Evolutionary conservation across 805 yeast genomes (phyloP).

Genomic region (Yamadazyma takamatsuzukensis): DNA sequence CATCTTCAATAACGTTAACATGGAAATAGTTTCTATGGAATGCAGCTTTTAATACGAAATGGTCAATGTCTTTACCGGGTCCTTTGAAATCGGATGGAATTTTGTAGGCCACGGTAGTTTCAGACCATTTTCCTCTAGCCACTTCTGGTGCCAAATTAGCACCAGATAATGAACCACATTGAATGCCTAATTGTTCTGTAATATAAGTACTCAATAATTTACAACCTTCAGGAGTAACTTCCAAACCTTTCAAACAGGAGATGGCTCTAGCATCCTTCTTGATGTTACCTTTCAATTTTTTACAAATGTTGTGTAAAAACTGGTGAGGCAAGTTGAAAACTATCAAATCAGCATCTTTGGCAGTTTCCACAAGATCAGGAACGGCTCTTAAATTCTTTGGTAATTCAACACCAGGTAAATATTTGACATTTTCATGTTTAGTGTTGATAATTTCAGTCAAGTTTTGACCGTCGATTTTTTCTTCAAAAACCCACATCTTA

Average conservation of each 20-base stretch:
- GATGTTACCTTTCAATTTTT: conserved; percentile 37
- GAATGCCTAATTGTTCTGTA: conserved; percentile 40
- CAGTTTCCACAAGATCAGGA: conserved; percentile 37
- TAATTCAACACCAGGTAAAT: conserved; percentile 40
- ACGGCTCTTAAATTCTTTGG: conserved; percentile 40
- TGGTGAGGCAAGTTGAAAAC: conserved; percentile 47
- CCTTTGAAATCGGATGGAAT: conserved; percentile 38
- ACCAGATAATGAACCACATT: conserved; percentile 46
- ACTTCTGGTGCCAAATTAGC: conserved; percentile 47
- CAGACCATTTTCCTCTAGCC: conserved; percentile 46
- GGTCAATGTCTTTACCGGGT: conserved; percentile 39
- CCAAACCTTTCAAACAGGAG: conserved; percentile 45
- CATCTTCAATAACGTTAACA: conserved; percentile 42
- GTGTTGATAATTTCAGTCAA: conserved; percentile 42
- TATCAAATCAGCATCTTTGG: conserved; percentile 38
- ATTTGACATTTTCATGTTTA: conserved; percentile 42
- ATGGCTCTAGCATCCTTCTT: conserved; percentile 38
- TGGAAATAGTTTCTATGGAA: conserved; percentile 48
- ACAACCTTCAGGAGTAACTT: conserved; percentile 41
- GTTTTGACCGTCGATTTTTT: conserved; percentile 36
- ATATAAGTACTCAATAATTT: conserved; percentile 42
- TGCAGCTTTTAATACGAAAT: conserved; percentile 35
- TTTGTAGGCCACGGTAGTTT: conserved; percentile 43
- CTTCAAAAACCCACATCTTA: conserved; percentile 46
- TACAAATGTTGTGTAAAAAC: conserved; percentile 37